Evolutionary conservation across 768 basidiomycete genomes (phyloP).

Genomic region (Mycena amicta): DNA sequence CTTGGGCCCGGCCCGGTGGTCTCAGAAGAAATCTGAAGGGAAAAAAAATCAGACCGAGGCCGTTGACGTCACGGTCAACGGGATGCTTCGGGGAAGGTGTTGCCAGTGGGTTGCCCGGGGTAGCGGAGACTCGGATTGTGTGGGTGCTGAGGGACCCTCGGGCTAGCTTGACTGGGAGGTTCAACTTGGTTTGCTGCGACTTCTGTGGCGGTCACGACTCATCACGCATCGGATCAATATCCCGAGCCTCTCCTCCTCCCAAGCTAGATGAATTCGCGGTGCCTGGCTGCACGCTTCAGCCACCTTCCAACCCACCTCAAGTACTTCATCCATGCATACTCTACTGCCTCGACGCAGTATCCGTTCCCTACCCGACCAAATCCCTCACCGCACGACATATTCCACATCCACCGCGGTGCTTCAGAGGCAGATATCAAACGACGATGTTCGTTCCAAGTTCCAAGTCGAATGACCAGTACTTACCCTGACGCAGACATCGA

Average conservation of each 20-base stretch:
- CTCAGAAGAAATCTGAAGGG: too few relatives aligned
- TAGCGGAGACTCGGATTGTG: too few relatives aligned
- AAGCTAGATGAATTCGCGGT: background rate
- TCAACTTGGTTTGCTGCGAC: too few relatives aligned
- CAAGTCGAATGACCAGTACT: background rate
- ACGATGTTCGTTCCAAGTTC: conserved; percentile 39
- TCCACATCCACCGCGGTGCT: conserved; percentile 47
- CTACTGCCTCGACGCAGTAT: conserved; percentile 24
- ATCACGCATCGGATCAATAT: too few relatives aligned
- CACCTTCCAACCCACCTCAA: conserved; percentile 10
- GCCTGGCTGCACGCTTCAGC: background rate
- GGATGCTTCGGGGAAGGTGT: too few relatives aligned
- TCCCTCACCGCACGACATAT: conserved; percentile 52
- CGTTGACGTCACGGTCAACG: too few relatives aligned
- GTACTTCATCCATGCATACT: conserved; percentile 11
- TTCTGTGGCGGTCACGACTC: too few relatives aligned
- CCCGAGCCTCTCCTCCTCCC: background rate
- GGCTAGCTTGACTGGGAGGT: too few relatives aligned
- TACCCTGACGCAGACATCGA: conserved; percentile 47
- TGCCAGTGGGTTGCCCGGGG: too few relatives aligned
- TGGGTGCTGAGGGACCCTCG: too few relatives aligned
- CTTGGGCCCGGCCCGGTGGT: too few relatives aligned
- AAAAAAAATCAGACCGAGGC: too few relatives aligned
- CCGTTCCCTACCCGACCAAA: conserved; percentile 37
- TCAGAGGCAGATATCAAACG: conserved; percentile 48